Base-by-base conservation (phyloP, 371 early-diverging fungal species). In the Parasitella parasitica region DNA sequence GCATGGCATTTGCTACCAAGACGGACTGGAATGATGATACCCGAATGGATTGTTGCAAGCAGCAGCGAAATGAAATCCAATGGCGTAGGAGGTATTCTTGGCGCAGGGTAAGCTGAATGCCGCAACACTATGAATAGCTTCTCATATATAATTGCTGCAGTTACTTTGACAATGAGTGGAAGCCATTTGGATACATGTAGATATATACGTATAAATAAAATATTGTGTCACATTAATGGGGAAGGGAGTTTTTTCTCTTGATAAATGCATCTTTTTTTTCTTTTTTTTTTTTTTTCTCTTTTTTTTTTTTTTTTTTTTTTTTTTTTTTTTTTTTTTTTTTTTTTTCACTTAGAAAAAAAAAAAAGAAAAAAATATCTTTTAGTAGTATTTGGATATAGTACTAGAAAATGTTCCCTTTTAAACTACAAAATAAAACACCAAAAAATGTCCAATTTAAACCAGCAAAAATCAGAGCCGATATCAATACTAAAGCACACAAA, bases 11-110 rank as follows among this genome's bases (percentile, higher is more conserved):
- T 84, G n/a, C 61, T 84, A 39, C 84, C 81, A 6, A 80, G 76
- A 55, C 69, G 81, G 13, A 79, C 82, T 16, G 85, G 85, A 5
- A 72, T 81, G 26, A 52, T 82, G 38, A 64, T 82, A 20, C 81
- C 84, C 15, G 84, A 84, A 51, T 84, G 81, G 80, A 67, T 58
- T 75, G 80, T 80, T 49, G 50, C 77, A 0, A 69, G 72, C 11
- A 78, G 80, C 22, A 59, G 66, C 7, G 71, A 75, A 58, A 73
- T 73, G 69, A 59, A 61, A 55, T 75, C 77, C 60, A 77, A 62
- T 36, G 83, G 83, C 8, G 54, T 77, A 30, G 83, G 83, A 13
- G 83, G 83, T 9, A 58, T 82, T 34, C 63, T 78, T 36, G 81
- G 75, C 16, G 79, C 81, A 63, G 83, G 83, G 81, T 82, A 72